These are phyloP conservation scores for Myxozyma monticola DNA, from an alignment of 805 yeast species.

Conservation along the genomic window DNA sequence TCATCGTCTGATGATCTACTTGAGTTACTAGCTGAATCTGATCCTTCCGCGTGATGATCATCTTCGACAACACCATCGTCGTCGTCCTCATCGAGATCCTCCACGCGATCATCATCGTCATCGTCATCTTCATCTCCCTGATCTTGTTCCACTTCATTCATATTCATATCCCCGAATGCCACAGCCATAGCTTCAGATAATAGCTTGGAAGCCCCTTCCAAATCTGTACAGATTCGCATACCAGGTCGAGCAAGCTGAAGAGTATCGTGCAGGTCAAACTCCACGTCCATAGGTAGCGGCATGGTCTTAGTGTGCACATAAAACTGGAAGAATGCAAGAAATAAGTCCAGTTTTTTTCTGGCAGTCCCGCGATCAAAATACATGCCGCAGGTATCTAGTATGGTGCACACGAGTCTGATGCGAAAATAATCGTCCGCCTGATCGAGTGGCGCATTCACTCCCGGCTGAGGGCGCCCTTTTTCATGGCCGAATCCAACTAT, in stretches of 20 bases:
- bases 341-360: constrained; percentile 40
- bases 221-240: constrained; percentile 41
- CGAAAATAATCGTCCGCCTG: constrained; percentile 70
- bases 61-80: constrained; percentile 8
- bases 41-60: constrained; percentile 3
- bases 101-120: constrained; percentile 8
- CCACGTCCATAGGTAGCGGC: constrained; percentile 61
- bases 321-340: constrained; percentile 67
- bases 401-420: constrained; percentile 52
- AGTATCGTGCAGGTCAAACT: constrained; percentile 52
- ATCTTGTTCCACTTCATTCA: neutral
- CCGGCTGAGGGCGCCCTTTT: constrained; percentile 55
- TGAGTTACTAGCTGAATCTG: neutral
- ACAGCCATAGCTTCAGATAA: constrained; percentile 36
- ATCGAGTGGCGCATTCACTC: constrained; percentile 51
- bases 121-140: constrained; percentile 17
- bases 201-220: constrained; percentile 47
- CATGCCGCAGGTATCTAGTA: constrained; percentile 42
- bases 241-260: constrained; percentile 41
- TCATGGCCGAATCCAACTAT: constrained; percentile 67
- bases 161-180: constrained; percentile 16
- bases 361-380: constrained; percentile 27
- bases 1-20: constrained; percentile 1
- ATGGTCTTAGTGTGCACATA: constrained; percentile 60
- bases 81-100: constrained; percentile 19